These are phyloP conservation scores for Recurvomyces mirabilis DNA, from an alignment of 495 filamentous ascomycete species.

Conservation along the genomic window DNA sequence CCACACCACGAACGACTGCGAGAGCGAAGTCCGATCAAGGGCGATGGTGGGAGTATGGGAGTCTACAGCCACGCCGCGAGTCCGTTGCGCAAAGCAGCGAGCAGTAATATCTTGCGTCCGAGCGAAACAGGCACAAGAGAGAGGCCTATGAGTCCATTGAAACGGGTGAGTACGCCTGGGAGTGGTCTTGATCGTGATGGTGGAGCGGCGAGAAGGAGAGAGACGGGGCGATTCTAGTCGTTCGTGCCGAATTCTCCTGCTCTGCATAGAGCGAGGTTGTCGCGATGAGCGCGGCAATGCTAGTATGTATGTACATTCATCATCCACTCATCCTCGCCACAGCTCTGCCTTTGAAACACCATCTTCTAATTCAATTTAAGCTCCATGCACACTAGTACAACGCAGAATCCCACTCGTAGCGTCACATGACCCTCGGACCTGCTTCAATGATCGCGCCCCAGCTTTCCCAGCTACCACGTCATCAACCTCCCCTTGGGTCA, in stretches of 20 bases:
- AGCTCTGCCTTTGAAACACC: no score
- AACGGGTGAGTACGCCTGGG: constrained; percentile 22
- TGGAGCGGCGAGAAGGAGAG: constrained; percentile 5
- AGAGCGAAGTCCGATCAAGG: constrained; percentile 27
- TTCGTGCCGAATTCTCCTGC: constrained; percentile 12
- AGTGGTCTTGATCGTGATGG: constrained; percentile 1
- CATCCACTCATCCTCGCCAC: no score
- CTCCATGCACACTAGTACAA: no score
- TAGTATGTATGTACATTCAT: no score
- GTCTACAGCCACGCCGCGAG: constrained; percentile 71
- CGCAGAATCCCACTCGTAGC: no score
- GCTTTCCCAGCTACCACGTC: no score
- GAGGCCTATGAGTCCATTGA: constrained; percentile 18
- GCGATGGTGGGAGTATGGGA: constrained; percentile 71
- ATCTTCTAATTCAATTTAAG: no score
- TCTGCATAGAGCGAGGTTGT: no score
- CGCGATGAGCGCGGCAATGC: no score
- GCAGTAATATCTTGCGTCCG: constrained; percentile 8
- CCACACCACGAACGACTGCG: constrained; percentile 23
- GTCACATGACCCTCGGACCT: no score
- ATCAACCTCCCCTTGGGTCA: no score
- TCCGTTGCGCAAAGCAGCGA: constrained; percentile 55
- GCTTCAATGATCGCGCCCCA: no score
- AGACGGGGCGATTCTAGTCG: constrained; percentile 18
- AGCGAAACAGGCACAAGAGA: not conserved